A percentile compares a stretch with the other conserved stretches of the same genome.
phyloP scores from a whole-genome alignment of 495 filamentous ascomycete species.

The Hypoxylon rickii region DNA sequence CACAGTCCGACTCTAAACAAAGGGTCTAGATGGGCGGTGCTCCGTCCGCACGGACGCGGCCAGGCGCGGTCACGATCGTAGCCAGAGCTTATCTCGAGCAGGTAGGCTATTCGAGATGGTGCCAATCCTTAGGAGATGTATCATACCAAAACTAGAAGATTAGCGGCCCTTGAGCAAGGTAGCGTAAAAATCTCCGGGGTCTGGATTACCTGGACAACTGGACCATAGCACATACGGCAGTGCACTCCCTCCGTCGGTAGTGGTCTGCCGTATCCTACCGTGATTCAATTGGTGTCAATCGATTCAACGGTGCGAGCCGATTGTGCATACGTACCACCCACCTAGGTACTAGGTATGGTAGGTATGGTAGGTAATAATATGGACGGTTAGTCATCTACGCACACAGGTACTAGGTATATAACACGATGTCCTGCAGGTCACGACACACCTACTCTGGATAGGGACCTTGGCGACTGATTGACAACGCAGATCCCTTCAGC shows the following conservation, averaged over 20 bases:
- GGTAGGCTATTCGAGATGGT: slow-evolving; percentile 3
- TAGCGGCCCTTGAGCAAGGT: neutral
- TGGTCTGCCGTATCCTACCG: slow-evolving; percentile 18
- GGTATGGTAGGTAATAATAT: too few relatives aligned
- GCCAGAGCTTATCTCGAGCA: slow-evolving; percentile 12
- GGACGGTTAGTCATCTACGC: neutral
- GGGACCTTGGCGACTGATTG: slow-evolving; percentile 24
- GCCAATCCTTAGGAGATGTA: neutral
- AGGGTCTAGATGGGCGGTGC: slow-evolving; percentile 18
- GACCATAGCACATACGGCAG: neutral
- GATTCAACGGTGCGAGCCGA: slow-evolving; percentile 26
- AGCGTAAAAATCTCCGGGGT: neutral
- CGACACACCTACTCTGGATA: slow-evolving; percentile 12
- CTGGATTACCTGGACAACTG: too few relatives aligned
- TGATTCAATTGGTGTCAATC: slow-evolving; percentile 22
- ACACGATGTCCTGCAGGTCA: slow-evolving; percentile 18
- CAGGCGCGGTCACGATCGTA: neutral
- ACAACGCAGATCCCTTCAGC: neutral
- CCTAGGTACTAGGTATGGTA: neutral
- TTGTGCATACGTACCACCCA: slow-evolving; percentile 12
- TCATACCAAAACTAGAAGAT: neutral
- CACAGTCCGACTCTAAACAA: slow-evolving; percentile 1
- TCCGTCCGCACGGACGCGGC: slow-evolving; percentile 13
- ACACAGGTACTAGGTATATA: neutral
- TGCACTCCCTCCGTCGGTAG: slow-evolving; percentile 14